phyloP scores from a whole-genome alignment of 1,139 yeast genomes.

The Yamadazyma conglobata region DNA sequence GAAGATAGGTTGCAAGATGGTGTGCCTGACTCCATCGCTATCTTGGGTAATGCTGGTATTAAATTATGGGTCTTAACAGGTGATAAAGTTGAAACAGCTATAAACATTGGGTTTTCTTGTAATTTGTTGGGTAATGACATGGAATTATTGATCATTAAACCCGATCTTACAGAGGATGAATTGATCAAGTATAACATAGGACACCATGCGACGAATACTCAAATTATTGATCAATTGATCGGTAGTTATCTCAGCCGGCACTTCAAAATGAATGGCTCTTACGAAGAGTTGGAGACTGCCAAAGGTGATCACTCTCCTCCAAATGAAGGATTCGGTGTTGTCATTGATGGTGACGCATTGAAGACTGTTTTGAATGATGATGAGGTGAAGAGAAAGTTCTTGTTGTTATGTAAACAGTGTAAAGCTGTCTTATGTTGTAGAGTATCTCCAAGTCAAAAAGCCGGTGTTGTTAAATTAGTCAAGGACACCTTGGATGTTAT shows the following conservation, averaged over 20 bases:
- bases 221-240: constrained; percentile 50
- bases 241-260: constrained; percentile 57
- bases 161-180: constrained; percentile 30
- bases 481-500: constrained; percentile 75
- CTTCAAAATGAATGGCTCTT: constrained; percentile 62
- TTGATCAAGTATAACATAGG: constrained; percentile 19
- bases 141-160: constrained; percentile 42
- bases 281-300: constrained; percentile 58
- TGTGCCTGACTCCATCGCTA: constrained; percentile 46
- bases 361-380: constrained; percentile 63
- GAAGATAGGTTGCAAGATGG: constrained; percentile 52
- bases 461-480: constrained; percentile 90
- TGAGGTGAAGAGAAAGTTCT: constrained; percentile 60
- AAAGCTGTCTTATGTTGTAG: constrained; percentile 95
- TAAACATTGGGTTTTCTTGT: constrained; percentile 50
- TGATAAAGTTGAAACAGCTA: constrained; percentile 51
- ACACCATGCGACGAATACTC: constrained; percentile 17
- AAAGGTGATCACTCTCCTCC: constrained; percentile 76
- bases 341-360: constrained; percentile 91
- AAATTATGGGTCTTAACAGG: constrained; percentile 52
- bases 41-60: constrained; percentile 47
- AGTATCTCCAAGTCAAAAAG: constrained; percentile 96
- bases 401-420: constrained; percentile 88
- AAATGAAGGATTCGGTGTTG: constrained; percentile 69
- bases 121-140: constrained; percentile 47